Evolutionary conservation across 805 yeast species (phyloP), one percentile per base, ranked within the genome.

Genomic region (Starmerella floricola): DNA sequence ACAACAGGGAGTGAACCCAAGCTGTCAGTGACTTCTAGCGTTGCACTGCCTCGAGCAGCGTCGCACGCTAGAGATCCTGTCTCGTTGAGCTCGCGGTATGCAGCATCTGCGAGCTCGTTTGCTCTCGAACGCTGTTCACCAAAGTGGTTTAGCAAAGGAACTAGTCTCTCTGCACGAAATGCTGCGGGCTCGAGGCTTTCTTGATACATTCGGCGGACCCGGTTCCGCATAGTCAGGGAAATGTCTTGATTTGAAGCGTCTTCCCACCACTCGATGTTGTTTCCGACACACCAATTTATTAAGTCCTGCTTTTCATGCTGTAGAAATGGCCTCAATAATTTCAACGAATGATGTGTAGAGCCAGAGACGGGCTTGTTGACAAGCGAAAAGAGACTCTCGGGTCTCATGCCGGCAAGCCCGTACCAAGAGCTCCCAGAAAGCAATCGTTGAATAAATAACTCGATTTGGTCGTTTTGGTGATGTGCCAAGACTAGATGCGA

Each of bases 391-490:
- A 51, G 40, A 1, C 65, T 45, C 8, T 27, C 24, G 2, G 54
- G 50, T 29, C 52, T 54, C 66, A 79, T 76, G 0, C 84, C 80
- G 1, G 66, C 63, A 8, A 79, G 62, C 0, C 93, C 93, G 57
- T 68, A 64, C n/a, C 71, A 41, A 0, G 72, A 61, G 30, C 74
- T 67, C 23, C 69, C 66, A 1, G 58, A 41, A 2, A 62, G 40
- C 38, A 79, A 61, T 28, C 93, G 58, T 55, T 76, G 66, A 18
- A 78, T 46, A 47, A 71, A 76, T 0, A 88, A 79, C 53, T 83
- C 94, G 12, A 78, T 41, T 52, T 79, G 85, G 56, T 83, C 94
- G 53, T 82, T 75, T 36, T 64, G 53, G 50, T 76, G 82, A 52
- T 83, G 94, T 0, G 80, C 94, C 31, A 76, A 61, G 18, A 76